Evolutionary conservation across 2,329 filamentous ascomycete species (phyloP).

Genomic region (Emergomyces pasteurianus): DNA sequence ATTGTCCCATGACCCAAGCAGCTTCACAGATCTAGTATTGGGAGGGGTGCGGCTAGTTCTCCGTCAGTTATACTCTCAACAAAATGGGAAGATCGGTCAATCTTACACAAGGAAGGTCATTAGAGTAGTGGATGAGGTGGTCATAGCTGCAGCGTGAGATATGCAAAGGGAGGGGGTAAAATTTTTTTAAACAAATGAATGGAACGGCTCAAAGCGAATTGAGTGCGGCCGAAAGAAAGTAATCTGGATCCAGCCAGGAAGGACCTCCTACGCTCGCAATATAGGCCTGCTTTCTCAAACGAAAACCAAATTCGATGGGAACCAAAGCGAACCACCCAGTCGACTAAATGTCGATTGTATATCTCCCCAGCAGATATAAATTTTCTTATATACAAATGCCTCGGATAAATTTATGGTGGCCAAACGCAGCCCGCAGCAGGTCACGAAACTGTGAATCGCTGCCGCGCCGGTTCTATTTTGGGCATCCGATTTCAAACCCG

Average conservation of each 20-base stretch:
- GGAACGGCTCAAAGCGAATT: neutral
- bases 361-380: neutral
- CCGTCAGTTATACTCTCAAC: neutral
- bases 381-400: neutral
- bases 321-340: neutral
- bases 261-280: neutral
- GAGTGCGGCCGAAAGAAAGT: neutral
- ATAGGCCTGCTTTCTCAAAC: neutral
- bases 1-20: slow-evolving; percentile 93
- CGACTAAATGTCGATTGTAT: neutral
- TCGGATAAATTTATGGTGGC: neutral
- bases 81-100: neutral
- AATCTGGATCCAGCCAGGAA: slow-evolving; percentile 1
- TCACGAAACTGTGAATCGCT: neutral
- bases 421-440: neutral
- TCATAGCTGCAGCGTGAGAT: slow-evolving; percentile 5
- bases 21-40: slow-evolving; percentile 50
- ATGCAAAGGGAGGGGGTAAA: slow-evolving; percentile 6
- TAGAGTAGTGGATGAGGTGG: slow-evolving; percentile 12
- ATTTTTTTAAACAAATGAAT: neutral
- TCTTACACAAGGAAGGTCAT: slow-evolving; percentile 23
- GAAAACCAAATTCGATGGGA: neutral
- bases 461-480: neutral
- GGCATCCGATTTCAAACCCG: neutral
- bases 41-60: slow-evolving; percentile 24